Conservation (phyloP, 768 basidiomycete genomes). For the Thelephora aurantiotincta region DNA sequence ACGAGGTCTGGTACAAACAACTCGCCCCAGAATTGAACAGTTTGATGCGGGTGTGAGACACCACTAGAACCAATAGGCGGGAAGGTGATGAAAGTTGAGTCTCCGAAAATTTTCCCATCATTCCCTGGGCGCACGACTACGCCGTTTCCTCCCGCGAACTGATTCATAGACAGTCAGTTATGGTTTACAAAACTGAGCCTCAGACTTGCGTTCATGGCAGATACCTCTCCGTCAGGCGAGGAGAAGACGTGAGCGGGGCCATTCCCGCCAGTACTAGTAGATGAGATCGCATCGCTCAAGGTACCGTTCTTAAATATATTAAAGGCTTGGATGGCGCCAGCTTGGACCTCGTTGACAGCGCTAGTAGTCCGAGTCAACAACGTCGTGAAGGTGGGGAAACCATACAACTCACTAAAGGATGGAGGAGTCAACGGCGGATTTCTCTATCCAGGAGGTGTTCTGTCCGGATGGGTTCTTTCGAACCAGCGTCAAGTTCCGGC, state of each 20-base stretch:
- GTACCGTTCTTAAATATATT: constrained; percentile 28
- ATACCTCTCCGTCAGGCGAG: constrained; percentile 43
- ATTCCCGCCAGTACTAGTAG: constrained; percentile 33
- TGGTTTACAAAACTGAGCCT: not conserved
- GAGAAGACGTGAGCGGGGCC: constrained; percentile 36
- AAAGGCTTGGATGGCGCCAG: constrained; percentile 42
- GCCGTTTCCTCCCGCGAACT: constrained; percentile 44
- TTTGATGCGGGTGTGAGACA: constrained; percentile 54
- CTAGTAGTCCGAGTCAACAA: constrained; percentile 17
- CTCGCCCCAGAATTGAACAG: constrained; percentile 37
- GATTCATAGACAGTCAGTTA: not conserved
- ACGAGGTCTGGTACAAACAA: constrained; percentile 56
- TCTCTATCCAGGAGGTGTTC: constrained; percentile 47
- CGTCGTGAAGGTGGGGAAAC: not conserved
- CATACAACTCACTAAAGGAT: constrained; percentile 40
- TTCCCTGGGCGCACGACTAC: constrained; percentile 33
- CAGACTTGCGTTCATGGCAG: constrained; percentile 36
- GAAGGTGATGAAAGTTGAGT: constrained; percentile 30
- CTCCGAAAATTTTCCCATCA: constrained; percentile 19
- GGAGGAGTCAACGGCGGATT: constrained; percentile 39
- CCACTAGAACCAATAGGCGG: constrained; percentile 19
- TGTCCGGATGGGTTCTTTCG: constrained; percentile 33
- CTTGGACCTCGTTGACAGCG: constrained; percentile 40
- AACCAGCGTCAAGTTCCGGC: constrained; percentile 30
- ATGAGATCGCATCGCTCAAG: constrained; percentile 30